Percentiles rank a stretch among this genome's conserved stretches.
Conservation (phyloP, 1,284 basidiomycete species). For the Stereum hirsutum region DNA sequence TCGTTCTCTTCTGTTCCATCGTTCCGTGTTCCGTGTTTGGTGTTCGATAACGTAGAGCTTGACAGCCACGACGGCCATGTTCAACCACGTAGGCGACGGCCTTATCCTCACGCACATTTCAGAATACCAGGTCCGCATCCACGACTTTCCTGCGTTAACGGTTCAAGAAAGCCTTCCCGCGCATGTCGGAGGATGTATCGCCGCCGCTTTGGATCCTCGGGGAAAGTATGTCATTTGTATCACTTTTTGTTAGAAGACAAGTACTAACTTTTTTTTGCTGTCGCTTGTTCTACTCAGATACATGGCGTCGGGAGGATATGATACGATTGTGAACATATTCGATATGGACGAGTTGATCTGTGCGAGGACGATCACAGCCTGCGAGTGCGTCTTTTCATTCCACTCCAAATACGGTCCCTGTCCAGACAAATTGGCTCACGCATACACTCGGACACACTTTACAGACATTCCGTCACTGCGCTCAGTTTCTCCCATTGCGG, state of each 20-base stretch:
- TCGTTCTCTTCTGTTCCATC: no score
- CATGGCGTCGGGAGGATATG: slow-evolving; percentile 67
- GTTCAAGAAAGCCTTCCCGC: slow-evolving; percentile 52
- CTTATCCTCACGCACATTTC: slow-evolving; percentile 52
- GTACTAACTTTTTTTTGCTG: not conserved
- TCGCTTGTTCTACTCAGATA: slow-evolving; percentile 24
- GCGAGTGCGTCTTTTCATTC: slow-evolving; percentile 55
- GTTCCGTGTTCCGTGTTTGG: not conserved
- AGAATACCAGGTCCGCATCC: slow-evolving; percentile 52
- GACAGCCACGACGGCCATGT: slow-evolving; percentile 52
- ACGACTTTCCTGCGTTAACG: slow-evolving; percentile 55
- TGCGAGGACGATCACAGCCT: slow-evolving; percentile 60
- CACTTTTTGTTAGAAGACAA: not conserved
- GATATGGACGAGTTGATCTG: slow-evolving; percentile 73
- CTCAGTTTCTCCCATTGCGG: slow-evolving; percentile 77
- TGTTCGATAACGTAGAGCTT: slow-evolving; percentile 20
- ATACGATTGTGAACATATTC: slow-evolving; percentile 74
- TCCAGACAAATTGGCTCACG: not conserved
- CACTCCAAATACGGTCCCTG: not conserved
- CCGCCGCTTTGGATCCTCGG: slow-evolving; percentile 66
- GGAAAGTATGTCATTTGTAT: slow-evolving; percentile 31
- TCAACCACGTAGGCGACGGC: slow-evolving; percentile 64
- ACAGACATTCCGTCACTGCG: slow-evolving; percentile 59
- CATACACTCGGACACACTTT: not conserved
- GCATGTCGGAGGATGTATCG: slow-evolving; percentile 68